Evolutionary conservation across 164 flowering plant species (phyloP).

Genomic region (Stephania cephalantha): DNA sequence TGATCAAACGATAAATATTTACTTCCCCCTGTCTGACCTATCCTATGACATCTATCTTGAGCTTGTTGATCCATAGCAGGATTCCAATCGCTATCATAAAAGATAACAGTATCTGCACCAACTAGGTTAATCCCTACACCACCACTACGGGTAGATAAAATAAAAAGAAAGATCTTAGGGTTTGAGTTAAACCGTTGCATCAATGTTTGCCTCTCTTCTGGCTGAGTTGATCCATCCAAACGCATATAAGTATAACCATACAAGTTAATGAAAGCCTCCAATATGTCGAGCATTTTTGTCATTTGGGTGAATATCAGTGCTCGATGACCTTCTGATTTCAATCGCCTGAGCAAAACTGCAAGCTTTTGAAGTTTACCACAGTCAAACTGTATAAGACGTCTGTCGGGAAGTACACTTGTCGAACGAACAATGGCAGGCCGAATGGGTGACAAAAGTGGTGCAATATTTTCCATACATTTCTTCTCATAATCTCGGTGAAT

Average conservation of each 20-base stretch:
- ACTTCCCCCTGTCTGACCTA: slow-evolving; percentile 98
- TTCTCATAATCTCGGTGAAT: slow-evolving; percentile 44
- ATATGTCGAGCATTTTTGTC: slow-evolving; percentile 98
- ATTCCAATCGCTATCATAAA: slow-evolving; percentile 99
- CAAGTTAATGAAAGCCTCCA: slow-evolving; percentile 91
- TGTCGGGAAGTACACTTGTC: slow-evolving; percentile 95
- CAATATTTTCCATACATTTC: slow-evolving; percentile 46
- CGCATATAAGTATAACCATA: slow-evolving; percentile 99
- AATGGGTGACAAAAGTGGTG: slow-evolving; percentile 72
- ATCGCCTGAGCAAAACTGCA: slow-evolving; percentile 67
- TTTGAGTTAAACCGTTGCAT: slow-evolving; percentile 98
- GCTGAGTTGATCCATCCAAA: slow-evolving; percentile 95
- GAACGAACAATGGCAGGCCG: slow-evolving; percentile 87
- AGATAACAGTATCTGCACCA: slow-evolving; percentile 98
- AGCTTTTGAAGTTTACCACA: slow-evolving; percentile 98
- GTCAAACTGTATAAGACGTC: slow-evolving; percentile 95
- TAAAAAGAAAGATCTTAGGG: slow-evolving; percentile 89
- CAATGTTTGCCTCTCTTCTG: slow-evolving; percentile 93
- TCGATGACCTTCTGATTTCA: slow-evolving; percentile 94
- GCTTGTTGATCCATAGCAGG: slow-evolving; percentile 99
- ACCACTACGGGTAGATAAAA: slow-evolving; percentile 97
- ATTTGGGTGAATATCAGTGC: slow-evolving; percentile 97
- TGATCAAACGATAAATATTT: slow-evolving; percentile 85
- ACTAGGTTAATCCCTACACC: slow-evolving; percentile 98
- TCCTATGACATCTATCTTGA: slow-evolving; percentile 98